phyloP scores from a whole-genome alignment of 2,329 filamentous ascomycete genomes.

The Mycogone perniciosa region DNA sequence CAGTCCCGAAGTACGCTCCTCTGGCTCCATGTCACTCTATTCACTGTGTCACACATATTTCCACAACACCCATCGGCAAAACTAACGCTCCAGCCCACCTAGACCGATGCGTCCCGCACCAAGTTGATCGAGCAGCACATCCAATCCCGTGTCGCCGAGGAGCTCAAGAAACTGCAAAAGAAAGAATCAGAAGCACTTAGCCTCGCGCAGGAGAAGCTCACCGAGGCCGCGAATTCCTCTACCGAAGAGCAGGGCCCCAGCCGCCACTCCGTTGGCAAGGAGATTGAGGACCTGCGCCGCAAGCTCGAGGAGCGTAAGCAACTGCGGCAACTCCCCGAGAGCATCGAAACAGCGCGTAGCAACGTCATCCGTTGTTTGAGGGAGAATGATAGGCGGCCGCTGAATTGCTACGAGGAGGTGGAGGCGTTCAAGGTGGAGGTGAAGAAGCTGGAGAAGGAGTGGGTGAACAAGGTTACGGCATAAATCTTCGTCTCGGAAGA shows the following conservation, averaged over 20 bases:
- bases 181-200: slow-evolving; percentile 64
- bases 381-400: slow-evolving; percentile 75
- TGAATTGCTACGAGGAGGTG: slow-evolving; percentile 94
- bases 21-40: not conserved
- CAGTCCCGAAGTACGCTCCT: slow-evolving; percentile 67
- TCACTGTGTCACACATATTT: not conserved
- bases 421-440: slow-evolving; percentile 88
- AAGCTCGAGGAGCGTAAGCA: slow-evolving; percentile 58
- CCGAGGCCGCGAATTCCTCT: slow-evolving; percentile 54
- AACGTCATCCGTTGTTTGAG: slow-evolving; percentile 75
- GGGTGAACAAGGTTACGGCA: slow-evolving; percentile 74
- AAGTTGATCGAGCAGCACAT: slow-evolving; percentile 80
- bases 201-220: slow-evolving; percentile 59
- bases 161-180: slow-evolving; percentile 73
- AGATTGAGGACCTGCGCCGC: slow-evolving; percentile 51
- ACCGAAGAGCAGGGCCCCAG: slow-evolving; percentile 32
- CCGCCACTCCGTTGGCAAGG: slow-evolving; percentile 49
- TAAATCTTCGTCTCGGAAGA: slow-evolving; percentile 18
- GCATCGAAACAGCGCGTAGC: slow-evolving; percentile 66
- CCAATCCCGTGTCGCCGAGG: slow-evolving; percentile 76
- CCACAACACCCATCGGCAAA: not conserved
- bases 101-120: slow-evolving; percentile 86
- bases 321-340: slow-evolving; percentile 61
- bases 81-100: slow-evolving; percentile 4
- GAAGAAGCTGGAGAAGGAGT: slow-evolving; percentile 73